Percentiles rank a stretch among this genome's conserved stretches.
These are phyloP conservation scores for Boletellus ananiceps DNA, from an alignment of 768 basidiomycete genomes.

Conservation along the genomic window DNA sequence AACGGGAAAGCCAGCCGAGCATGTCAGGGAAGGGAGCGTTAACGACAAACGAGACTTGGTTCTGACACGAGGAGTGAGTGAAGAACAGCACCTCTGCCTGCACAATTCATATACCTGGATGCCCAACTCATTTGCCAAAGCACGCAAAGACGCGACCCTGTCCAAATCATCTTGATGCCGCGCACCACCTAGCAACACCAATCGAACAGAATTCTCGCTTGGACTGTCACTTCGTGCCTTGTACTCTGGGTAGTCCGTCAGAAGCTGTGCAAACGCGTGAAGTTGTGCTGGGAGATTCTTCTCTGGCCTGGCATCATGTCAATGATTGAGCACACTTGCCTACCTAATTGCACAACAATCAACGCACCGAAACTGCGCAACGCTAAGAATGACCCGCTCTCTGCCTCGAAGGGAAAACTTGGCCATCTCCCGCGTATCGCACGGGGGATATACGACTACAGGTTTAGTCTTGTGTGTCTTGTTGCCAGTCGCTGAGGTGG, in stretches of 20 bases:
- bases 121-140: slow-evolving; percentile 55
- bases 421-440: slow-evolving; percentile 74
- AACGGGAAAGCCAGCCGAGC: slow-evolving; percentile 62
- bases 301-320: slow-evolving; percentile 62
- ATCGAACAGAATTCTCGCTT: slow-evolving; percentile 36
- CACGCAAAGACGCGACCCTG: slow-evolving; percentile 59
- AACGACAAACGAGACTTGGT: slow-evolving; percentile 69
- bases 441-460: slow-evolving; percentile 82
- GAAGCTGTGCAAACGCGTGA: slow-evolving; percentile 56
- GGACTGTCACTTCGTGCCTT: slow-evolving; percentile 13
- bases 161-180: slow-evolving; percentile 72
- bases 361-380: slow-evolving; percentile 87
- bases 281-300: slow-evolving; percentile 89
- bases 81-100: background rate
- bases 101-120: slow-evolving; percentile 50
- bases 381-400: slow-evolving; percentile 68
- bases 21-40: slow-evolving; percentile 78
- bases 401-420: slow-evolving; percentile 50
- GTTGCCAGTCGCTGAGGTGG: background rate
- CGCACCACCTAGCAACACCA: slow-evolving; percentile 81
- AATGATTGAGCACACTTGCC: background rate
- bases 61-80: slow-evolving; percentile 37
- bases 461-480: slow-evolving; percentile 6
- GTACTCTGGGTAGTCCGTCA: slow-evolving; percentile 59
- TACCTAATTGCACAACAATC: background rate